Conservation (phyloP, 2,329 filamentous ascomycete genomes). For the Clonostachys sp. region DNA sequence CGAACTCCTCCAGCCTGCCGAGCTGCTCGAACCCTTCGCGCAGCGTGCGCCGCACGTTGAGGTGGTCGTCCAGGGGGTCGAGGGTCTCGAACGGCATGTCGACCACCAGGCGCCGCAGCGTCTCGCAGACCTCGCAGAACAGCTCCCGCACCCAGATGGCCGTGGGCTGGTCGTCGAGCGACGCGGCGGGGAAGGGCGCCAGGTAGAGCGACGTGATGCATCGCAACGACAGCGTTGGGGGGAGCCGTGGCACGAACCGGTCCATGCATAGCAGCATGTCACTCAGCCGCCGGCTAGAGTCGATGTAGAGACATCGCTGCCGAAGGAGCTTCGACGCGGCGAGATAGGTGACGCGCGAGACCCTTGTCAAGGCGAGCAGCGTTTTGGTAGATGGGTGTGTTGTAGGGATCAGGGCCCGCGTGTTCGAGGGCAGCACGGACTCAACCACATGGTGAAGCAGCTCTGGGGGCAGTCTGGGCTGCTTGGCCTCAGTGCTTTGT, state of each 20-base stretch:
- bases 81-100: conserved; percentile 41
- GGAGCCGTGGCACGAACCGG: conserved; percentile 18
- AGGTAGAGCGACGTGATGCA: conserved; percentile 35
- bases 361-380: conserved; percentile 35
- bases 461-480: conserved; percentile 21
- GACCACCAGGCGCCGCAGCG: conserved; percentile 38
- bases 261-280: conserved; percentile 25
- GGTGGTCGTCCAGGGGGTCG: conserved; percentile 33
- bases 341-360: conserved; percentile 33
- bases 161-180: conserved; percentile 30
- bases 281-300: conserved; percentile 26
- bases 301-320: conserved; percentile 37
- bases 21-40: conserved; percentile 39
- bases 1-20: conserved; percentile 38
- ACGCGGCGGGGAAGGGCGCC: conserved; percentile 22
- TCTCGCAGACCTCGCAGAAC: conserved; percentile 29
- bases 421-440: conserved; percentile 22
- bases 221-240: conserved; percentile 17
- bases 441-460: conserved; percentile 27
- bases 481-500: background rate
- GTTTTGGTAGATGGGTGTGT: conserved; percentile 34
- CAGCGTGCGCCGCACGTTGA: conserved; percentile 30
- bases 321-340: conserved; percentile 35
- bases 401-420: conserved; percentile 22
- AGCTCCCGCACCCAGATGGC: conserved; percentile 34